These are phyloP conservation scores for Alternaria tenuissima DNA, from an alignment of 2,329 filamentous ascomycete species.

Conservation along the genomic window DNA sequence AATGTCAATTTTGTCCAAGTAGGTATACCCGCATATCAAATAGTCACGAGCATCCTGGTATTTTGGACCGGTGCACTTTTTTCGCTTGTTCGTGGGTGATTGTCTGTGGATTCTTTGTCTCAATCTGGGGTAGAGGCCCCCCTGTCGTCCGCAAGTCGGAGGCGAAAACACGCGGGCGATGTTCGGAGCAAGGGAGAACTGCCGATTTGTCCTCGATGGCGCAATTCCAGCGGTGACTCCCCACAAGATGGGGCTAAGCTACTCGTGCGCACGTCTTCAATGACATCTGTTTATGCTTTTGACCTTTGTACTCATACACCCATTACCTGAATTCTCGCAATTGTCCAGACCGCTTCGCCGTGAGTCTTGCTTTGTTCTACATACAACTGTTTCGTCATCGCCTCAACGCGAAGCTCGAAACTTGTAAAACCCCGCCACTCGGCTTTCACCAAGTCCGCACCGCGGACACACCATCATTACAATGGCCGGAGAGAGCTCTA, in stretches of 20 bases:
- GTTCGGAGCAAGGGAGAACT: slow-evolving; percentile 33
- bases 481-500: slow-evolving; percentile 47
- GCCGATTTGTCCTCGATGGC: slow-evolving; percentile 41
- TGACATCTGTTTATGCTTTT: slow-evolving; percentile 12
- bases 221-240: slow-evolving; percentile 49
- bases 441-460: slow-evolving; percentile 20
- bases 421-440: slow-evolving; percentile 16
- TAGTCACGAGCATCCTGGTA: slow-evolving; percentile 3
- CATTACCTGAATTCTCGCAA: neutral
- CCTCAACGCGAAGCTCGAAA: slow-evolving; percentile 26
- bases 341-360: slow-evolving; percentile 1
- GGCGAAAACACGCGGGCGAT: slow-evolving; percentile 18
- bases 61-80: neutral
- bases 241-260: slow-evolving; percentile 34
- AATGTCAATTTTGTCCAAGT: slow-evolving; percentile 1
- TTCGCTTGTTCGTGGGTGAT: neutral
- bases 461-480: slow-evolving; percentile 19
- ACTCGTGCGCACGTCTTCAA: slow-evolving; percentile 33
- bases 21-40: slow-evolving; percentile 16
- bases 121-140: slow-evolving; percentile 31
- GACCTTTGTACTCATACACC: slow-evolving; percentile 10
- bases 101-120: slow-evolving; percentile 16
- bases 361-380: neutral
- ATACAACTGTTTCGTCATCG: slow-evolving; percentile 19
- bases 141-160: slow-evolving; percentile 11